These are phyloP conservation scores for Aspergillus latus DNA, from an alignment of 2,329 filamentous ascomycete species.

Conservation along the genomic window DNA sequence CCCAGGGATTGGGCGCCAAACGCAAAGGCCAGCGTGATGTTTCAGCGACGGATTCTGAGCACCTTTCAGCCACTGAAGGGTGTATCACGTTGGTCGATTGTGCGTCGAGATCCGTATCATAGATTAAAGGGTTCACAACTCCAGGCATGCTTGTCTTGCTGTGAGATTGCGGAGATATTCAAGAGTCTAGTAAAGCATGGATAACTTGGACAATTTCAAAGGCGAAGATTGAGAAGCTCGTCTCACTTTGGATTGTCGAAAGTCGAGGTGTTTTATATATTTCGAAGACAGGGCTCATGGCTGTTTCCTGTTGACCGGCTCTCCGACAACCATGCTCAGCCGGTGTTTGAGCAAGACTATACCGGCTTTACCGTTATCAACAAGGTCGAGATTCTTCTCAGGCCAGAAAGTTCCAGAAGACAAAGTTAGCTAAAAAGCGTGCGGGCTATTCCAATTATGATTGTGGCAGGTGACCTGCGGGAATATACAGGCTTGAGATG, in stretches of 20 bases:
- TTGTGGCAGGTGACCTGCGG: not conserved
- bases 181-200: not conserved
- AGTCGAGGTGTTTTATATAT: not conserved
- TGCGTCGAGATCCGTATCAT: not conserved
- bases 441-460: not conserved
- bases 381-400: not conserved
- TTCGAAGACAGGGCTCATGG: not conserved
- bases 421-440: not conserved
- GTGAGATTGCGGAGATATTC: not conserved
- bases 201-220: not conserved
- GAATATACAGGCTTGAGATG: not conserved
- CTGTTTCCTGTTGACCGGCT: not conserved
- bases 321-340: constrained; percentile 4
- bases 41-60: constrained; percentile 12
- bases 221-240: not conserved
- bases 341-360: not conserved
- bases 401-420: not conserved
- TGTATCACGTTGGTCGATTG: constrained; percentile 3
- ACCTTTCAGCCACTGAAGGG: constrained; percentile 9
- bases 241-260: no score
- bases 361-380: not conserved
- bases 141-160: not conserved
- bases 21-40: constrained; percentile 26
- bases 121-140: not conserved
- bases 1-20: constrained; percentile 38